Conservation (phyloP, 2,329 filamentous ascomycete species). For the Cytospora piceicola region DNA sequence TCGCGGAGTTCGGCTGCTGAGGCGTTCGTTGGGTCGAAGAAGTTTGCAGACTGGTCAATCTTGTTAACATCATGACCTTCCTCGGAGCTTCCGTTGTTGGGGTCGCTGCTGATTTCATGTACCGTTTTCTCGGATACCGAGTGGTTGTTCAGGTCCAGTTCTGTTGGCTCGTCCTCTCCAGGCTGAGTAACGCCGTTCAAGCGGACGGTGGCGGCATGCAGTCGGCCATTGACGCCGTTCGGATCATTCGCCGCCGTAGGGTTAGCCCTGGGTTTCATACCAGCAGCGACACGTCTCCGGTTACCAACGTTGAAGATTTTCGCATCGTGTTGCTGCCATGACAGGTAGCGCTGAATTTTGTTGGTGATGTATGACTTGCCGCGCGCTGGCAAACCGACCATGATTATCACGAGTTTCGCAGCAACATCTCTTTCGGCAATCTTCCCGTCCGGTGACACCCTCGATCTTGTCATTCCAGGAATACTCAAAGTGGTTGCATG, state of each 20-base stretch:
- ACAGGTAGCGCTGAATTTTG: slow-evolving; percentile 92
- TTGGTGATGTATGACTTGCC: slow-evolving; percentile 99
- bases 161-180: slow-evolving; percentile 45
- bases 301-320: slow-evolving; percentile 98
- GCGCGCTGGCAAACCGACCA: slow-evolving; percentile 93
- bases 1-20: slow-evolving; percentile 83
- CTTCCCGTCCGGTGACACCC: slow-evolving; percentile 91
- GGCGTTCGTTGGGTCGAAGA: slow-evolving; percentile 91
- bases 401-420: slow-evolving; percentile 95
- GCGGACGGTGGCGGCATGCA: slow-evolving; percentile 60
- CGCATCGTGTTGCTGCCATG: slow-evolving; percentile 96
- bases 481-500: slow-evolving; percentile 97
- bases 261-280: slow-evolving; percentile 44
- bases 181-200: slow-evolving; percentile 56
- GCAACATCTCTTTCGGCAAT: slow-evolving; percentile 94
- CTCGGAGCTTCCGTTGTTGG: slow-evolving; percentile 17
- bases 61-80: slow-evolving; percentile 37
- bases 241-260: slow-evolving; percentile 37
- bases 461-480: slow-evolving; percentile 92
- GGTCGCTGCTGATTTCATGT: slow-evolving; percentile 19
- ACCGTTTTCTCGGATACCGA: slow-evolving; percentile 28
- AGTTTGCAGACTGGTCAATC: slow-evolving; percentile 87
- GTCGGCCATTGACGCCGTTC: slow-evolving; percentile 48
- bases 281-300: slow-evolving; percentile 78
- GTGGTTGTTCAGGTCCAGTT: slow-evolving; percentile 42